Conservation (phyloP, 1,284 basidiomycete genomes). For the Fomitiporia mediterranea region DNA sequence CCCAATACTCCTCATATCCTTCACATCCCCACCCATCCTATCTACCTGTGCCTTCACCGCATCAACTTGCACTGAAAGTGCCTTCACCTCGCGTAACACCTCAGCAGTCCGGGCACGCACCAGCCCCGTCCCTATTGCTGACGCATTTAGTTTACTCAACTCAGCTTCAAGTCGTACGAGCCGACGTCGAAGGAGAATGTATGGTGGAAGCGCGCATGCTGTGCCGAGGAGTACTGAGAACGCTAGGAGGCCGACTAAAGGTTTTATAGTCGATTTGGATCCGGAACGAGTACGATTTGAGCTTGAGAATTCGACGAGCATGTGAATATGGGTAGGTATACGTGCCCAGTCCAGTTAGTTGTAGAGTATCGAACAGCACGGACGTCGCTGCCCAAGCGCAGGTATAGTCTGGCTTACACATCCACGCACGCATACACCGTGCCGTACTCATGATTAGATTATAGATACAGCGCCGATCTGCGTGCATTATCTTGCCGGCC, state of each 20-base stretch:
- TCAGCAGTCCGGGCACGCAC: not conserved
- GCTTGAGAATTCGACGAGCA: not conserved
- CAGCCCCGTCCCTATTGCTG: no score
- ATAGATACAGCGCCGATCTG: no score
- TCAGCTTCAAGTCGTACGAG: not conserved
- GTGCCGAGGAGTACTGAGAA: conserved; percentile 3
- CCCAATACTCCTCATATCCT: conserved; percentile 2
- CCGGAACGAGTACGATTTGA: not conserved
- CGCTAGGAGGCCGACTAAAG: conserved; percentile 7
- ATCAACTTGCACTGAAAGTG: not conserved
- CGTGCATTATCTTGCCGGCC: no score
- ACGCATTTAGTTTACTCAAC: no score
- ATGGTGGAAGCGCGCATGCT: conserved; percentile 8
- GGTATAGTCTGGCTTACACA: not conserved
- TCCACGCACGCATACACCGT: not conserved
- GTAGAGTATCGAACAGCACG: no score
- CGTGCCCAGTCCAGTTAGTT: no score
- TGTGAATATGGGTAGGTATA: no score
- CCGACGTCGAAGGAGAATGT: conserved; percentile 10
- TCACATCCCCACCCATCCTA: not conserved
- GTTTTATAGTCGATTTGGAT: not conserved
- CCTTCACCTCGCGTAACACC: not conserved
- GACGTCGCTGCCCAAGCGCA: no score
- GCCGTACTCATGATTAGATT: no score
- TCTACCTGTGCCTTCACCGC: not conserved